Conservation (phyloP, 2,329 filamentous ascomycete species). For the Dichotomopilus funicola region DNA sequence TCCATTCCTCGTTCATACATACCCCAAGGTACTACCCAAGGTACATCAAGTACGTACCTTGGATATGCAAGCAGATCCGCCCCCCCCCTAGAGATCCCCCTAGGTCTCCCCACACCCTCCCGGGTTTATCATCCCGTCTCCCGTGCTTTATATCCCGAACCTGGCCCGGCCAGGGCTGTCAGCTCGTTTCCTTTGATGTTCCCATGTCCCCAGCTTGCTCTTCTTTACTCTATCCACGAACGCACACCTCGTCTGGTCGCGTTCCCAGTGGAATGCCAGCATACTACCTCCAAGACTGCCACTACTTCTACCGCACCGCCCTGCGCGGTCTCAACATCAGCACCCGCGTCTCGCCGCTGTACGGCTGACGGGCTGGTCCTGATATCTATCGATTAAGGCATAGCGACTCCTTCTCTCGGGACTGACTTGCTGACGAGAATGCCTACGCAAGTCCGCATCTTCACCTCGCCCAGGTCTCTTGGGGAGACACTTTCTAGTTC, state of each 20-base stretch:
- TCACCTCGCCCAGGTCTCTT: constrained; percentile 62
- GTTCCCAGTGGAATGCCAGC: constrained; percentile 61
- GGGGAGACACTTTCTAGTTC: constrained; percentile 58
- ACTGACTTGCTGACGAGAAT: constrained; percentile 44
- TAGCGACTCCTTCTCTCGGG: constrained; percentile 17
- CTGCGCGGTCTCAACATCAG: constrained; percentile 78
- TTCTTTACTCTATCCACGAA: neutral
- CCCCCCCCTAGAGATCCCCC: too few relatives aligned
- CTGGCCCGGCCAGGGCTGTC: constrained; percentile 18
- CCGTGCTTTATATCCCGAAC: constrained; percentile 18
- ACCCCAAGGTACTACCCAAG: too few relatives aligned
- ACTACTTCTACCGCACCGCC: constrained; percentile 89
- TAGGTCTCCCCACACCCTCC: too few relatives aligned
- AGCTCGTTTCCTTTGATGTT: constrained; percentile 5
- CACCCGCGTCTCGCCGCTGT: constrained; percentile 70
- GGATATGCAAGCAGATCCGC: too few relatives aligned
- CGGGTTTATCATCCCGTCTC: constrained; percentile 1
- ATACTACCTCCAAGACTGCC: constrained; percentile 79
- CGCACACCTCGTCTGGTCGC: constrained; percentile 3
- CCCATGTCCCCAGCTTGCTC: neutral
- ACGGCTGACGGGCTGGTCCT: constrained; percentile 45
- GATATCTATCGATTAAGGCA: too few relatives aligned
- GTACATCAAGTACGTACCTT: too few relatives aligned
- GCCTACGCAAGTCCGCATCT: constrained; percentile 62
- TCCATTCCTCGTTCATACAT: constrained; percentile 3